Percentiles rank a stretch among this genome's conserved stretches.
These are phyloP conservation scores for Trichopus zeylanicus DNA, from an alignment of 116 monocot genomes.

Conservation along the genomic window DNA sequence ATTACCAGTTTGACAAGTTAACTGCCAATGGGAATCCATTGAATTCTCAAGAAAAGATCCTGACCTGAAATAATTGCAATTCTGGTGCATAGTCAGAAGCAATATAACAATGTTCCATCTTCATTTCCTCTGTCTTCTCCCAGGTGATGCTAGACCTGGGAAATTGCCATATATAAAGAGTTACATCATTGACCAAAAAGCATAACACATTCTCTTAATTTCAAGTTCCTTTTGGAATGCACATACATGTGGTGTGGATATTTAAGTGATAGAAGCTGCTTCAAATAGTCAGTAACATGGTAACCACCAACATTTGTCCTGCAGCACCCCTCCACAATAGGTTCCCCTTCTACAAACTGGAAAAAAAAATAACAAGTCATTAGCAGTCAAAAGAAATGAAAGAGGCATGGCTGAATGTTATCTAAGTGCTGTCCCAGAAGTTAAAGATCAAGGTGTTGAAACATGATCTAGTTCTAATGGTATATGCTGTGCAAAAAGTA, in stretches of 20 bases:
- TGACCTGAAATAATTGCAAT: slow-evolving; percentile 84
- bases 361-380: slow-evolving; percentile 2
- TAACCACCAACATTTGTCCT: slow-evolving; percentile 87
- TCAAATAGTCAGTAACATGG: slow-evolving; percentile 86
- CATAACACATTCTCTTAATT: background rate
- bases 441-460: background rate
- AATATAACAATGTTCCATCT: slow-evolving; percentile 86
- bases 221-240: background rate
- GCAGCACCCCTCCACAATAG: slow-evolving; percentile 66
- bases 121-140: slow-evolving; percentile 91
- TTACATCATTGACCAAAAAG: background rate
- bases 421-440: background rate
- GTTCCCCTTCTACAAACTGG: slow-evolving; percentile 80
- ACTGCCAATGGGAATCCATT: no score
- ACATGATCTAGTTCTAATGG: background rate
- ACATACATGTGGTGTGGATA: slow-evolving; percentile 82
- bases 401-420: background rate
- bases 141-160: slow-evolving; percentile 70
- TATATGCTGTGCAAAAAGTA: no score
- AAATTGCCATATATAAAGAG: slow-evolving; percentile 4
- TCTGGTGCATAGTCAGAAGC: slow-evolving; percentile 71
- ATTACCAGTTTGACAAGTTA: no score
- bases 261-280: slow-evolving; percentile 91
- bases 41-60: no score
- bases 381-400: background rate